Conservation (phyloP, 176 grass and related monocot species). For the Carex parvula region DNA sequence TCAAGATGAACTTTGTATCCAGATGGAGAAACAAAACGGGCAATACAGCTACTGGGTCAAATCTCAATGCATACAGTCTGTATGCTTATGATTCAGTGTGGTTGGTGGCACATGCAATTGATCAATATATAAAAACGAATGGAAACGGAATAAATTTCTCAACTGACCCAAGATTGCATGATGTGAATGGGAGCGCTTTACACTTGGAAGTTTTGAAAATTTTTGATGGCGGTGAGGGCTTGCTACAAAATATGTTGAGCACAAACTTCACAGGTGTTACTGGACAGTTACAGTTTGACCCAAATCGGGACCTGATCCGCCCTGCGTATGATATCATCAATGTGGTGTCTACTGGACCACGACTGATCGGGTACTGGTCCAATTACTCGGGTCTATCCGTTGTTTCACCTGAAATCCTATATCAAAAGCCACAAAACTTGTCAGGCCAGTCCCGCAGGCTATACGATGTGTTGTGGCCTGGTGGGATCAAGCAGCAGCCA, state of each 20-base stretch:
- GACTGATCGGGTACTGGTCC: slow-evolving; percentile 70
- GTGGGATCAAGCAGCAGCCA: slow-evolving; percentile 34
- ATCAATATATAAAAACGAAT: slow-evolving; percentile 39
- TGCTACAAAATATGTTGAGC: slow-evolving; percentile 55
- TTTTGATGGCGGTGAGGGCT: slow-evolving; percentile 50
- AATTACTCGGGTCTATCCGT: slow-evolving; percentile 68
- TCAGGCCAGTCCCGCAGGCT: slow-evolving; percentile 38
- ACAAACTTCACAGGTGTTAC: slow-evolving; percentile 72
- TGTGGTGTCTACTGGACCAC: slow-evolving; percentile 33
- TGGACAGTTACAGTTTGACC: slow-evolving; percentile 51
- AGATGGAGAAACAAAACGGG: slow-evolving; percentile 45
- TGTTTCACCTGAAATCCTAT: slow-evolving; percentile 54
- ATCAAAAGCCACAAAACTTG: slow-evolving; percentile 49
- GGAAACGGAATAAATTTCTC: slow-evolving; percentile 54
- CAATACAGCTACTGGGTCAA: slow-evolving; percentile 34
- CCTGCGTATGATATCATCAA: slow-evolving; percentile 80
- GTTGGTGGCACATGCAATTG: slow-evolving; percentile 58
- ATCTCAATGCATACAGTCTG: slow-evolving; percentile 60
- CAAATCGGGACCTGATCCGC: slow-evolving; percentile 48
- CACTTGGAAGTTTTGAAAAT: slow-evolving; percentile 46
- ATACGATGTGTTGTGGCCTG: slow-evolving; percentile 57
- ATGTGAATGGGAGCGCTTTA: slow-evolving; percentile 49
- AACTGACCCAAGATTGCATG: slow-evolving; percentile 46
- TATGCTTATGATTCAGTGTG: slow-evolving; percentile 89
- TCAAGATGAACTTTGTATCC: slow-evolving; percentile 50